A percentile compares a stretch with the other conserved stretches of the same genome.
phyloP scores from a whole-genome alignment of 2,329 filamentous ascomycete species.

The Cladosporium colombiae region DNA sequence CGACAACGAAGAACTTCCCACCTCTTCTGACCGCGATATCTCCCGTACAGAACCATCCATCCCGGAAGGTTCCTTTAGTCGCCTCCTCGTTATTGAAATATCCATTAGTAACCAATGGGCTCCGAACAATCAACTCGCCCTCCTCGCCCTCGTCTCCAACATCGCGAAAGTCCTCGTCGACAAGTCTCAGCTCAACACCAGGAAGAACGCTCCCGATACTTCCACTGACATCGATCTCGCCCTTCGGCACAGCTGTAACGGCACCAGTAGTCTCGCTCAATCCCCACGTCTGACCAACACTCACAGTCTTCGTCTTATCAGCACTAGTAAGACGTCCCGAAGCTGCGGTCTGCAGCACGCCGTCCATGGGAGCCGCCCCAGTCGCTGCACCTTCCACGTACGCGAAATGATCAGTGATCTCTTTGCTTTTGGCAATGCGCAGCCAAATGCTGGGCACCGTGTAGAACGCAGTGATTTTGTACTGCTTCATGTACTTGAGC shows the following conservation, averaged over 20 bases:
- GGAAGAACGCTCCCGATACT: slow-evolving; percentile 40
- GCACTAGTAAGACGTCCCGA: slow-evolving; percentile 31
- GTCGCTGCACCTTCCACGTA: slow-evolving; percentile 40
- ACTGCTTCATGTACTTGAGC: slow-evolving; percentile 38
- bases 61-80: slow-evolving; percentile 67
- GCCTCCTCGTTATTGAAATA: slow-evolving; percentile 74
- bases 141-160: slow-evolving; percentile 64
- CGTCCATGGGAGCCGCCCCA: slow-evolving; percentile 43
- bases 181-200: slow-evolving; percentile 43
- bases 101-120: slow-evolving; percentile 77
- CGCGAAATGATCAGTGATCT: slow-evolving; percentile 38
- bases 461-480: slow-evolving; percentile 43
- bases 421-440: slow-evolving; percentile 41
- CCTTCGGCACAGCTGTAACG: slow-evolving; percentile 40
- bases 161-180: slow-evolving; percentile 47
- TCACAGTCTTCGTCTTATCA: slow-evolving; percentile 28
- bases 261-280: slow-evolving; percentile 39
- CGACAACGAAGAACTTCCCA: slow-evolving; percentile 88
- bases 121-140: slow-evolving; percentile 66
- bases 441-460: slow-evolving; percentile 43
- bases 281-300: slow-evolving; percentile 43
- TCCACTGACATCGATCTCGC: slow-evolving; percentile 37
- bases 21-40: slow-evolving; percentile 78
- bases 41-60: slow-evolving; percentile 88
- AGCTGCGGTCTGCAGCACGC: slow-evolving; percentile 43